Percentiles rank a stretch among this genome's conserved stretches.
phyloP scores from a whole-genome alignment of 2,329 filamentous ascomycete genomes.

The Colletotrichum orchidophilum region DNA sequence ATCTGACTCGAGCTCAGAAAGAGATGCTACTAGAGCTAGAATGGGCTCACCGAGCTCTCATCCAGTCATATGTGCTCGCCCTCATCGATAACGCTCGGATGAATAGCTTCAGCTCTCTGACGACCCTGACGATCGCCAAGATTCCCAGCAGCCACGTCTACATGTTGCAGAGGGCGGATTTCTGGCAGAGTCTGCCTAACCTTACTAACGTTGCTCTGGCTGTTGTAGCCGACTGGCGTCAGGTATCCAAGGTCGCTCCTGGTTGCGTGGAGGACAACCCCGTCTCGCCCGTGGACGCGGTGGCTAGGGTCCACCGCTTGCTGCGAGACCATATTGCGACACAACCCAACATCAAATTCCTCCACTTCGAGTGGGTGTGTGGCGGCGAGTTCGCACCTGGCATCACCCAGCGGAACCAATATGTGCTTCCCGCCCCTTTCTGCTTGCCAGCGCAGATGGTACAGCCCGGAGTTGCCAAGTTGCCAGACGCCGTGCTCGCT shows the following conservation, averaged over 20 bases:
- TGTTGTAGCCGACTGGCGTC: slow-evolving; percentile 74
- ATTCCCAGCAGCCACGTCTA: slow-evolving; percentile 70
- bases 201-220: slow-evolving; percentile 65
- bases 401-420: slow-evolving; percentile 67
- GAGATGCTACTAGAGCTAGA: slow-evolving; percentile 75
- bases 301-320: slow-evolving; percentile 60
- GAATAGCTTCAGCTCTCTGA: slow-evolving; percentile 61
- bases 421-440: slow-evolving; percentile 69
- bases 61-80: slow-evolving; percentile 73
- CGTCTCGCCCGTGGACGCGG: slow-evolving; percentile 61
- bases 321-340: slow-evolving; percentile 60
- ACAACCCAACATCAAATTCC: slow-evolving; percentile 60
- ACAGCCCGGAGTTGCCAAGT: slow-evolving; percentile 41
- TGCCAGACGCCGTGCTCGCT: slow-evolving; percentile 51
- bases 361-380: slow-evolving; percentile 73
- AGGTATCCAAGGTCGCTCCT: slow-evolving; percentile 61
- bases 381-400: slow-evolving; percentile 75
- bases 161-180: slow-evolving; percentile 63
- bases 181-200: slow-evolving; percentile 68
- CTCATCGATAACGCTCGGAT: slow-evolving; percentile 65
- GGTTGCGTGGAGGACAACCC: slow-evolving; percentile 58
- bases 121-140: slow-evolving; percentile 69
- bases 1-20: slow-evolving; percentile 69
- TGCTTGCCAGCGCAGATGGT: slow-evolving; percentile 44
- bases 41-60: slow-evolving; percentile 74